Conservation (phyloP, 2,329 filamentous ascomycete genomes). For the Epichloe gansuensis region DNA sequence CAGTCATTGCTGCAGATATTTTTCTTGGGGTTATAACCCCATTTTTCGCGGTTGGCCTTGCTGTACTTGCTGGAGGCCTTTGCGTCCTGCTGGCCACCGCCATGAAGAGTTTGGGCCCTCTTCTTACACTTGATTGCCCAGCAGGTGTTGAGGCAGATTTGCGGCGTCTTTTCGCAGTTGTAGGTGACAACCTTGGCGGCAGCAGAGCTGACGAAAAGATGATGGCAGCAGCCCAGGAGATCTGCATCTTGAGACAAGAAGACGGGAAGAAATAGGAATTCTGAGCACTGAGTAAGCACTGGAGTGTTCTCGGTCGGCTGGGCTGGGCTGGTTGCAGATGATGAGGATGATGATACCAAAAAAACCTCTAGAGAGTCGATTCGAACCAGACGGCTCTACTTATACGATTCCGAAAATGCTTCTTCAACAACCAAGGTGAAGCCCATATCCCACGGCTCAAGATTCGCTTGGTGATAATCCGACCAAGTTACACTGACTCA, state of each 20-base stretch:
- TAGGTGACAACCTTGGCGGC: background rate
- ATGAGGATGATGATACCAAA: background rate
- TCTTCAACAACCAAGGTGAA: background rate
- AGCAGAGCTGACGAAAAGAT: background rate
- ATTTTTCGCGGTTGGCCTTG: background rate
- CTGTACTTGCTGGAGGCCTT: background rate
- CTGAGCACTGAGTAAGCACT: background rate
- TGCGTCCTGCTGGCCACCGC: background rate
- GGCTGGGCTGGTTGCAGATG: background rate
- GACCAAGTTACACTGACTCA: background rate
- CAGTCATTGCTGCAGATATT: background rate
- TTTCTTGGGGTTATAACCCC: background rate
- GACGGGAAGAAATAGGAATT: background rate
- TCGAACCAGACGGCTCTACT: background rate
- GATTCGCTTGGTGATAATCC: background rate
- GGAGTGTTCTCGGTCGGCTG: background rate
- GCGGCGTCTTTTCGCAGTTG: background rate
- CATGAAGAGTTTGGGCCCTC: background rate
- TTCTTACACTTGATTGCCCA: background rate
- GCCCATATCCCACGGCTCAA: background rate
- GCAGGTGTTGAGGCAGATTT: conserved; percentile 2
- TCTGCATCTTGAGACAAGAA: background rate
- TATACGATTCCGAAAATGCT: background rate
- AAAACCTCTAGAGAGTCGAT: background rate
- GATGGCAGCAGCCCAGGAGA: background rate